A percentile compares a stretch with the other conserved stretches of the same genome.
Evolutionary conservation across 495 filamentous ascomycete species (phyloP).

Genomic region (Penicillium angulare): DNA sequence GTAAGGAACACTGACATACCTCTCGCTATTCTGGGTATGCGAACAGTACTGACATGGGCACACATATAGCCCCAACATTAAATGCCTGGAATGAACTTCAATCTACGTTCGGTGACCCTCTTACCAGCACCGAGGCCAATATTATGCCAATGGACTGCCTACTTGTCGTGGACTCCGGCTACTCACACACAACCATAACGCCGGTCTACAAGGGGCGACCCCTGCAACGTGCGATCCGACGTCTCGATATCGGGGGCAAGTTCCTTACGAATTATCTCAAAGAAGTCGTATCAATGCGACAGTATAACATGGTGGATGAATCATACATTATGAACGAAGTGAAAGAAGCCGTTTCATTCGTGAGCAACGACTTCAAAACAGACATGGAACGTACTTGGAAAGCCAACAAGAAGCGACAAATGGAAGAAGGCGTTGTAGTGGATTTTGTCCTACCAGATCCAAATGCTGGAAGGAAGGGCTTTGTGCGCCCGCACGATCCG

Average conservation of each 20-base stretch:
- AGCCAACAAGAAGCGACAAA: constrained; percentile 55
- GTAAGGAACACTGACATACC: constrained; percentile 31
- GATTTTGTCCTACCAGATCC: constrained; percentile 96
- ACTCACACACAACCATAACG: constrained; percentile 90
- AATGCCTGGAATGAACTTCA: constrained; percentile 84
- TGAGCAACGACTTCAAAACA: constrained; percentile 70
- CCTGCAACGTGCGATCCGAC: constrained; percentile 75
- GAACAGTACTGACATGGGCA: background rate
- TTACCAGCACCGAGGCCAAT: constrained; percentile 26
- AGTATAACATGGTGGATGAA: constrained; percentile 94
- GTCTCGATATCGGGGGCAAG: constrained; percentile 90
- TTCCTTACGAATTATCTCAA: constrained; percentile 94
- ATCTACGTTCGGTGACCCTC: constrained; percentile 54
- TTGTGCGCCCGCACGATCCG: constrained; percentile 74
- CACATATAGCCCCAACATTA: constrained; percentile 57
- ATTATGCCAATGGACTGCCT: constrained; percentile 72
- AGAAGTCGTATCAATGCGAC: constrained; percentile 81
- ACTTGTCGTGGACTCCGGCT: constrained; percentile 85
- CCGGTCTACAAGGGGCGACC: constrained; percentile 80
- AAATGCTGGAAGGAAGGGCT: constrained; percentile 69
- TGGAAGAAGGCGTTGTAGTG: constrained; percentile 71
- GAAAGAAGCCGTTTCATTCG: constrained; percentile 86
- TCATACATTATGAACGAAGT: constrained; percentile 90
- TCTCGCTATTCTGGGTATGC: background rate
- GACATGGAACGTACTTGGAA: constrained; percentile 88